These are phyloP conservation scores for Orychophragmus violaceus DNA, from an alignment of 345 rosid genomes.

Conservation along the genomic window DNA sequence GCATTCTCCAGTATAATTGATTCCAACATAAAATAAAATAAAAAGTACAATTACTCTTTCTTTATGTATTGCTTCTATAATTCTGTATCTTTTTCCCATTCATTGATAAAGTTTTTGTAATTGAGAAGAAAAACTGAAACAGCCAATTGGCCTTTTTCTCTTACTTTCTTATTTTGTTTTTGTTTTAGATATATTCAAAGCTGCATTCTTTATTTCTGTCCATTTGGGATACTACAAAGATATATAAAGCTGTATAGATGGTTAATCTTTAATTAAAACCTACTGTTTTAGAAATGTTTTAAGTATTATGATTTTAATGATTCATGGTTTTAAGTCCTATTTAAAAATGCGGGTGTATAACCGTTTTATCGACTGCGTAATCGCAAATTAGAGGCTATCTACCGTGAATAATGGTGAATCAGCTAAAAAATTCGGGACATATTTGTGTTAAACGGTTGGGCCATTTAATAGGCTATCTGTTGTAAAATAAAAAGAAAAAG, in stretches of 20 bases:
- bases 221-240: not conserved
- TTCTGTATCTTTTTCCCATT: not conserved
- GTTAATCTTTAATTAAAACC: not conserved
- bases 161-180: not conserved
- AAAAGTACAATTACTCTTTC: not conserved
- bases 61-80: not conserved
- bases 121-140: not conserved
- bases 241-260: not conserved
- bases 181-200: not conserved
- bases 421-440: too few relatives aligned
- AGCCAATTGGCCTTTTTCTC: not conserved
- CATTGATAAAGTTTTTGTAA: conserved; percentile 26
- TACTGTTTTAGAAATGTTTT: too few relatives aligned
- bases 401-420: too few relatives aligned
- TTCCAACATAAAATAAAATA: not conserved
- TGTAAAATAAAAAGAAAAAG: too few relatives aligned
- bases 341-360: too few relatives aligned
- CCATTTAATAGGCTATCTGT: too few relatives aligned
- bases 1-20: conserved; percentile 64
- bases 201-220: not conserved
- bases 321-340: too few relatives aligned
- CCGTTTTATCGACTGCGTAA: too few relatives aligned
- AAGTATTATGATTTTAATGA: too few relatives aligned
- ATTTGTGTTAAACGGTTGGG: too few relatives aligned
- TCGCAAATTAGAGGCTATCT: too few relatives aligned